phyloP scores from a whole-genome alignment of 1,284 basidiomycete species.

The Vanrija pseudolonga region DNA sequence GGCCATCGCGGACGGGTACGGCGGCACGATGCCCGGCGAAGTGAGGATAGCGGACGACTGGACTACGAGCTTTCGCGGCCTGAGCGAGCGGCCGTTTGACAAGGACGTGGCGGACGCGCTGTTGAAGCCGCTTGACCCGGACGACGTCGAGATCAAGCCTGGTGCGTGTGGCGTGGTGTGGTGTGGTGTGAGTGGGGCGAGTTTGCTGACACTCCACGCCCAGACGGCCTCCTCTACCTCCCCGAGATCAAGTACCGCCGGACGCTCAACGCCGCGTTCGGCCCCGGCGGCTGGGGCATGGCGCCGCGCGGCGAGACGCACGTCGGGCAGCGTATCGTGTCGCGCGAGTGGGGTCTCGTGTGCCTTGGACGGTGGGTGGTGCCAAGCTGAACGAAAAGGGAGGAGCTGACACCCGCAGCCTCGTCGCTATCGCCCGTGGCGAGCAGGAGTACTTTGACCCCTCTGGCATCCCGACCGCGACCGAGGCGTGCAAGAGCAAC shows the following conservation, averaged over 20 bases:
- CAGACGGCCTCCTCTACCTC: slow-evolving; percentile 90
- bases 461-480: slow-evolving; percentile 84
- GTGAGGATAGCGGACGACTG: slow-evolving; percentile 58
- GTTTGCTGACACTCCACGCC: background rate
- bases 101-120: slow-evolving; percentile 71
- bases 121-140: slow-evolving; percentile 67
- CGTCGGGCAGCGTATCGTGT: slow-evolving; percentile 82
- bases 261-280: slow-evolving; percentile 88
- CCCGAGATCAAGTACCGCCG: slow-evolving; percentile 99
- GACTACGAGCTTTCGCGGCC: slow-evolving; percentile 80
- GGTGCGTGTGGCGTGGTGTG: background rate
- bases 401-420: slow-evolving; percentile 53
- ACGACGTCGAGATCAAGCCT: slow-evolving; percentile 20
- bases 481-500: slow-evolving; percentile 93
- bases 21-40: background rate
- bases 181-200: background rate
- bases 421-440: slow-evolving; percentile 86
- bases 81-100: slow-evolving; percentile 73
- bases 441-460: slow-evolving; percentile 98
- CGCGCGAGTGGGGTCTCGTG: slow-evolving; percentile 89
- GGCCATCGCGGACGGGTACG: background rate
- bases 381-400: background rate
- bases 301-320: slow-evolving; percentile 90
- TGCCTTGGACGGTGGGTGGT: slow-evolving; percentile 75
- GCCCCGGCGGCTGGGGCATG: slow-evolving; percentile 95